Evolutionary conservation across 192 early-diverging fungal species (phyloP).

Genomic region (Ambispora gerdemannii): DNA sequence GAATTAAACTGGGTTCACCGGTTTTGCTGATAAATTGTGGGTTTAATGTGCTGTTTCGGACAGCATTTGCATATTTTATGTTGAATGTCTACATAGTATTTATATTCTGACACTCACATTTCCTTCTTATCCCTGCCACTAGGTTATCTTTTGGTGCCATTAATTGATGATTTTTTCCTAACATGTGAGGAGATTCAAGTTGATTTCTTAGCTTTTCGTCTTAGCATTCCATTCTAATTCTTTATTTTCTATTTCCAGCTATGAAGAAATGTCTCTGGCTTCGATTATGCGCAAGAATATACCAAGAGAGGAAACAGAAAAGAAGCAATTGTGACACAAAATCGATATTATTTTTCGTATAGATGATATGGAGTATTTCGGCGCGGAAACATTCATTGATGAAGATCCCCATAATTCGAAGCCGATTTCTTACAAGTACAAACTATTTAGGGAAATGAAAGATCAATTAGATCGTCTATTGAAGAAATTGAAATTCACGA

Average conservation of each 20-base stretch:
- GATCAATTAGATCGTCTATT: slow-evolving; percentile 19
- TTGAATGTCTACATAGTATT: neutral
- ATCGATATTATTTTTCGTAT: slow-evolving; percentile 25
- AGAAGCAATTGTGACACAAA: slow-evolving; percentile 16
- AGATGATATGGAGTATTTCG: slow-evolving; percentile 23
- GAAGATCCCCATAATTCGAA: neutral
- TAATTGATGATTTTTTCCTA: slow-evolving; percentile 25
- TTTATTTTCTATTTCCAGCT: neutral
- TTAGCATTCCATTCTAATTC: neutral
- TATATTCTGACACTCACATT: neutral
- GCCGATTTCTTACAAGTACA: slow-evolving; percentile 10
- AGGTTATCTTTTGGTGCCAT: slow-evolving; percentile 10
- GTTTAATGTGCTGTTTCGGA: neutral
- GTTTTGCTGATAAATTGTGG: slow-evolving; percentile 24
- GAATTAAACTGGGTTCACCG: slow-evolving; percentile 19
- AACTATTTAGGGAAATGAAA: slow-evolving; percentile 7
- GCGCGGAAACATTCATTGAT: neutral
- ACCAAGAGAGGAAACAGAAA: slow-evolving; percentile 23
- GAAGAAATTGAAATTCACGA: slow-evolving; percentile 21
- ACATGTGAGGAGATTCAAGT: slow-evolving; percentile 20
- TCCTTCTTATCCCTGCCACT: neutral
- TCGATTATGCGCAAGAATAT: slow-evolving; percentile 15
- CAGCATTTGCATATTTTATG: slow-evolving; percentile 16
- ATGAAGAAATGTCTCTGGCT: slow-evolving; percentile 17
- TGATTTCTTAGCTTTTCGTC: slow-evolving; percentile 2